A percentile compares a stretch with the other conserved stretches of the same genome.
phyloP scores from a whole-genome alignment of 2,329 filamentous ascomycete genomes.

The Curvularia verruculosa region DNA sequence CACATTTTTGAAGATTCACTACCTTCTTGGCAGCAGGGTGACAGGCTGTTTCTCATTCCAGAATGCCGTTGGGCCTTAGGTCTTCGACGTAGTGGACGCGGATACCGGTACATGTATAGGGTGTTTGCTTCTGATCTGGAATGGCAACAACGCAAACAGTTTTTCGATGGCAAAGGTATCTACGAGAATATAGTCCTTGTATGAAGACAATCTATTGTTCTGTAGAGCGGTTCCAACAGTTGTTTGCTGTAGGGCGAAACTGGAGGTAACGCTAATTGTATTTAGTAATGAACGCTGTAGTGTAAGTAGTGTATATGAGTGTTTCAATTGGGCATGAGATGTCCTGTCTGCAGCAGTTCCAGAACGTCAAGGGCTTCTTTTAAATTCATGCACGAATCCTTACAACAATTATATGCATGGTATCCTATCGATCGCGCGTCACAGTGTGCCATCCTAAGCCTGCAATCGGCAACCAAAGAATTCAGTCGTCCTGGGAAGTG shows the following conservation, averaged over 20 bases:
- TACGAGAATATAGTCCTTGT: background rate
- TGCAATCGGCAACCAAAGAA: too few species aligned
- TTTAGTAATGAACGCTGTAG: too few species aligned
- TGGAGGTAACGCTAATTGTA: too few species aligned
- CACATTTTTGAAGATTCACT: background rate
- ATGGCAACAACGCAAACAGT: background rate
- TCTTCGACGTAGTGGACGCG: background rate
- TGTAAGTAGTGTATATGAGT: too few species aligned
- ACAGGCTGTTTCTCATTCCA: background rate
- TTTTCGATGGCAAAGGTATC: background rate
- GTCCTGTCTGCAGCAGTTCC: too few species aligned
- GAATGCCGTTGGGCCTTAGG: background rate
- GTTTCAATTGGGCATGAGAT: too few species aligned
- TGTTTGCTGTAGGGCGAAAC: background rate
- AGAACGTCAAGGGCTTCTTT: too few species aligned
- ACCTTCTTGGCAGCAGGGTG: background rate
- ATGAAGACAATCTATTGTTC: background rate
- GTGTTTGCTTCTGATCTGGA: background rate
- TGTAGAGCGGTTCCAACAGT: background rate
- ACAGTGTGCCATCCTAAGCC: too few species aligned
- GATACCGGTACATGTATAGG: background rate
- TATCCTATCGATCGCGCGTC: too few species aligned
- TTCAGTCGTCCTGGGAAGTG: too few species aligned
- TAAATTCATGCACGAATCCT: too few species aligned
- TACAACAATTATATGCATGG: too few species aligned